phyloP scores from a whole-genome alignment of 441 rosid species.

The Macaranga tanarius region DNA sequence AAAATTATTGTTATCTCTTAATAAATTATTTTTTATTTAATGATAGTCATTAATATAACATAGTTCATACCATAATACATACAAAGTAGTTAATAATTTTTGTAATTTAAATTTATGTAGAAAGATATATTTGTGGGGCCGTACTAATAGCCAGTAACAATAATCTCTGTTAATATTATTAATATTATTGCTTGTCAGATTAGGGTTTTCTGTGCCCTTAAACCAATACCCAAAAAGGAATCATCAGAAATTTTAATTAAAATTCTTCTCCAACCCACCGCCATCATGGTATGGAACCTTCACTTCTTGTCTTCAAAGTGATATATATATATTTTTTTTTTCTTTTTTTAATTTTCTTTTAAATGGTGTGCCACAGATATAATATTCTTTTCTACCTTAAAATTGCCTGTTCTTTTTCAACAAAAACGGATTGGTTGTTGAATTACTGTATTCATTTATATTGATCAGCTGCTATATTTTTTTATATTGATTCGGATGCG shows the following conservation, averaged over 20 bases:
- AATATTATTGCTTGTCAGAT: slow-evolving; percentile 10
- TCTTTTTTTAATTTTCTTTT: slow-evolving; percentile 7
- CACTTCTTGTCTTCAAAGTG: slow-evolving; percentile 21
- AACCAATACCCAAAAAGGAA: slow-evolving; percentile 10
- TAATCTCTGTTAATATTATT: neutral
- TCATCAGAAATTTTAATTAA: slow-evolving; percentile 11
- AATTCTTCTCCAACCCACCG: slow-evolving; percentile 6
- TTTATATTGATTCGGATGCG: slow-evolving; percentile 11
- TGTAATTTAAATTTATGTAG: no score
- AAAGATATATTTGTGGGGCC: no score
- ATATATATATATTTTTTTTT: neutral
- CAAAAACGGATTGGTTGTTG: slow-evolving; percentile 14
- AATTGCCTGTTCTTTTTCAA: neutral
- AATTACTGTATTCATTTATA: slow-evolving; percentile 16
- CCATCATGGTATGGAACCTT: slow-evolving; percentile 36
- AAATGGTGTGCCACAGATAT: neutral
- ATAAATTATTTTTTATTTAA: no score
- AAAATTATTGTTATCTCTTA: no score
- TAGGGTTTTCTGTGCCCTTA: slow-evolving; percentile 13
- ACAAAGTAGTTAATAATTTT: no score
- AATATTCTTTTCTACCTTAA: neutral
- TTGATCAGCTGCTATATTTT: slow-evolving; percentile 17
- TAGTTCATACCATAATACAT: no score
- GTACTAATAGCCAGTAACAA: no score
- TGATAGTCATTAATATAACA: no score